Percentiles rank a stretch among this genome's conserved stretches.
These are phyloP conservation scores for Oryza meridionalis DNA, from an alignment of 176 grass and related monocot species.

Conservation along the genomic window DNA sequence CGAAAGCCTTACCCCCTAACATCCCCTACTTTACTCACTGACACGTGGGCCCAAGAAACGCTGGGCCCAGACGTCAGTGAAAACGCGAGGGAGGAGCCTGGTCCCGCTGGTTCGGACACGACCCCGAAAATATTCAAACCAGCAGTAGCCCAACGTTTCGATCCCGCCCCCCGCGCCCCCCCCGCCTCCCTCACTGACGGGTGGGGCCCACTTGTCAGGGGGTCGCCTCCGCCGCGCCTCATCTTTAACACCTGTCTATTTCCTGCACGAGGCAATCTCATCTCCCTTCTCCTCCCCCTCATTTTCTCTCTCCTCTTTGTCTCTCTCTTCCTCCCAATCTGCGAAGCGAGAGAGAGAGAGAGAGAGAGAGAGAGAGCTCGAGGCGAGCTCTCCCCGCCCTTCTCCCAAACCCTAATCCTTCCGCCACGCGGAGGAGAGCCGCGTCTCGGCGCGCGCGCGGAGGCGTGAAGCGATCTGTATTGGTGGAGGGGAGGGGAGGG, in stretches of 20 bases:
- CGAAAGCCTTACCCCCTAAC: too few species aligned
- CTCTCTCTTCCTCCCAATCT: conserved; percentile 31
- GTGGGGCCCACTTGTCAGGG: conserved; percentile 7
- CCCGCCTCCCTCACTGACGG: background rate
- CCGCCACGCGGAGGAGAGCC: background rate
- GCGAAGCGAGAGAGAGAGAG: conserved; percentile 1
- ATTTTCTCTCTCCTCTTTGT: conserved; percentile 33
- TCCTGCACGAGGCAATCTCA: background rate
- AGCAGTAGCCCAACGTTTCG: conserved; percentile 22
- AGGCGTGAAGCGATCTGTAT: conserved; percentile 20
- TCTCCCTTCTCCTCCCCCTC: conserved; percentile 24
- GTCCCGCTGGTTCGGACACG: conserved; percentile 30
- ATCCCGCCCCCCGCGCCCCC: conserved; percentile 40
- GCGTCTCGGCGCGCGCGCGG: background rate
- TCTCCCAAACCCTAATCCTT: conserved; percentile 52
- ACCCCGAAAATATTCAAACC: conserved; percentile 56
- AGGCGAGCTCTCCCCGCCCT: background rate
- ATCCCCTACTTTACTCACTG: accelerated
- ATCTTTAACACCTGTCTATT: conserved; percentile 45
- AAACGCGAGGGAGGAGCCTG: accelerated
- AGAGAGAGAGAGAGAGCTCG: conserved; percentile 17
- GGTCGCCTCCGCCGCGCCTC: background rate
- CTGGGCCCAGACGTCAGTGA: background rate
- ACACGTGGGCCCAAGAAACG: accelerated
- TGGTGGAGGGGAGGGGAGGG: background rate